phyloP scores from a whole-genome alignment of 176 grass and related monocot species.

The Saccharum officinarum region DNA sequence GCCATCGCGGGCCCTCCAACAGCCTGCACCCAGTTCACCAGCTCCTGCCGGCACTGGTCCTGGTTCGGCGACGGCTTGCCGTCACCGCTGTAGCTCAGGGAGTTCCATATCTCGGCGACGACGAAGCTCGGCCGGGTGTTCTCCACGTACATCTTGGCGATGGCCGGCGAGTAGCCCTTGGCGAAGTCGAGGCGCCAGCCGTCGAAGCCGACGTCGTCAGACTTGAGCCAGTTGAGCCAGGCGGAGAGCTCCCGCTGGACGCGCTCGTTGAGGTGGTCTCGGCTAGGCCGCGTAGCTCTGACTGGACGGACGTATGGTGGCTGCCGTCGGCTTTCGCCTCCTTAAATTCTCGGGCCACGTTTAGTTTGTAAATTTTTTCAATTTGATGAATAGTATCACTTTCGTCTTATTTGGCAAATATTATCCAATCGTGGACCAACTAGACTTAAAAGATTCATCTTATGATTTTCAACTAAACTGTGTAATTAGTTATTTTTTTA shows the following conservation, averaged over 20 bases:
- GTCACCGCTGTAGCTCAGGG: slow-evolving; percentile 46
- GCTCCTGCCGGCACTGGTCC: slow-evolving; percentile 54
- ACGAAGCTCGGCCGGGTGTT: slow-evolving; percentile 47
- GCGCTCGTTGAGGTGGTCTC: slow-evolving; percentile 68
- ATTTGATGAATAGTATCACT: no score
- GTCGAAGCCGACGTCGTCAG: slow-evolving; percentile 60
- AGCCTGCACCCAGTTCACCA: slow-evolving; percentile 55
- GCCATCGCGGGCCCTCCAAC: slow-evolving; percentile 46
- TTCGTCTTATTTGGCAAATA: no score
- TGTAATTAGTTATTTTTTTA: no score
- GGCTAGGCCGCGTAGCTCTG: not conserved
- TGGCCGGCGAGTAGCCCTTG: slow-evolving; percentile 51
- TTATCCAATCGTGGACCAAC: no score
- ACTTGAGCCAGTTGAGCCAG: slow-evolving; percentile 76
- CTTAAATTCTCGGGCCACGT: no score
- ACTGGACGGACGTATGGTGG: slow-evolving; percentile 2
- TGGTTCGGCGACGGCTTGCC: slow-evolving; percentile 57
- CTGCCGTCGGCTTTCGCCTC: not conserved
- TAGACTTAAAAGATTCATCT: no score
- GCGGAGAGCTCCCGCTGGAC: slow-evolving; percentile 64
- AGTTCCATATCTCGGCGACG: slow-evolving; percentile 69
- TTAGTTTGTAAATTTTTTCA: no score
- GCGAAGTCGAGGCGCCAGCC: slow-evolving; percentile 89
- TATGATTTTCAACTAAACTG: no score
- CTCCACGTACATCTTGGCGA: slow-evolving; percentile 49